Evolutionary conservation across 2,329 filamentous ascomycete species (phyloP).

Genomic region (Ophiocordyceps camponoti-floridani): DNA sequence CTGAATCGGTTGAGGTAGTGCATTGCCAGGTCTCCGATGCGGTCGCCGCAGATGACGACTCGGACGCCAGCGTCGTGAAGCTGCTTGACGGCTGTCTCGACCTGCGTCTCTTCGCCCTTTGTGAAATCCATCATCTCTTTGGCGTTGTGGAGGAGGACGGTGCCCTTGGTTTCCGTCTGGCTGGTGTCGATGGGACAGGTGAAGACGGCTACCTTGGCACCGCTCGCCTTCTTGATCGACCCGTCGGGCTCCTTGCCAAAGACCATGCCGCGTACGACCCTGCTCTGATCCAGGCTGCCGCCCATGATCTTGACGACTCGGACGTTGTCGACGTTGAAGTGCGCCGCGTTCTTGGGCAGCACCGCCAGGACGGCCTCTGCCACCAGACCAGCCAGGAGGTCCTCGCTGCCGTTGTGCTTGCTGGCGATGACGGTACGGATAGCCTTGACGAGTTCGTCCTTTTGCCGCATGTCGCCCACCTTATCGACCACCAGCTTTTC

Average conservation of each 20-base stretch:
- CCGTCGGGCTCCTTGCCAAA: slow-evolving; percentile 93
- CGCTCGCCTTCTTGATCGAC: slow-evolving; percentile 71
- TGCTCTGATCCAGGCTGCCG: slow-evolving; percentile 82
- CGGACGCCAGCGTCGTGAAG: slow-evolving; percentile 84
- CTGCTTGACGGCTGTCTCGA: slow-evolving; percentile 86
- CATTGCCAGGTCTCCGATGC: slow-evolving; percentile 87
- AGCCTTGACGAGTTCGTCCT: slow-evolving; percentile 80
- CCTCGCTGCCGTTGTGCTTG: slow-evolving; percentile 91
- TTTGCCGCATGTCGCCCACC: slow-evolving; percentile 65
- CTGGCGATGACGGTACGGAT: slow-evolving; percentile 88
- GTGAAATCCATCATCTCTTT: slow-evolving; percentile 99
- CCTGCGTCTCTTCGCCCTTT: slow-evolving; percentile 84
- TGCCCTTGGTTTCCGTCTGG: slow-evolving; percentile 98
- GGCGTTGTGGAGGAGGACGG: slow-evolving; percentile 87
- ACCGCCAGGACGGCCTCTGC: slow-evolving; percentile 74
- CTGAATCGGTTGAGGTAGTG: slow-evolving; percentile 97
- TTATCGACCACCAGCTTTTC: slow-evolving; percentile 86
- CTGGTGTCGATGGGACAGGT: slow-evolving; percentile 89
- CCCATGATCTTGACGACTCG: slow-evolving; percentile 99
- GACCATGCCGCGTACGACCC: slow-evolving; percentile 94
- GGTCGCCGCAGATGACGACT: slow-evolving; percentile 80
- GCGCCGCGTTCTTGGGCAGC: slow-evolving; percentile 81
- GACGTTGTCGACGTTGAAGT: slow-evolving; percentile 98
- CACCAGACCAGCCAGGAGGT: slow-evolving; percentile 70
- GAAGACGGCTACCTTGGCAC: slow-evolving; percentile 93